Percentiles rank a stretch among this genome's conserved stretches.
Evolutionary conservation across 78 protist genomes (phyloP).

Genomic region (Diacronema lutheri): DNA sequence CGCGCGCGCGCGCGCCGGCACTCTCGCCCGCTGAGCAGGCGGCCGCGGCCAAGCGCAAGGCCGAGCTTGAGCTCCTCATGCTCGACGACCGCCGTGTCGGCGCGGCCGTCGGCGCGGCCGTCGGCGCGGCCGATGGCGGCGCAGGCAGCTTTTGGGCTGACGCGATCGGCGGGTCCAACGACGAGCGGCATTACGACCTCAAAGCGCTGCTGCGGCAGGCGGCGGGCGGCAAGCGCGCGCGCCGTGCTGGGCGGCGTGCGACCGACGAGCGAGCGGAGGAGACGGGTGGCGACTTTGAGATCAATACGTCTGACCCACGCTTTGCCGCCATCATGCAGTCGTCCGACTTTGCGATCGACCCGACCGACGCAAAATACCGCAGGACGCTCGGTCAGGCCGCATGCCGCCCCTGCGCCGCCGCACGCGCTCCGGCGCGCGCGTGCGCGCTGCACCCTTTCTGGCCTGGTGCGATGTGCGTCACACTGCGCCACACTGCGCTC

Average conservation of each 20-base stretch:
- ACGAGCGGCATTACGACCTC: not conserved
- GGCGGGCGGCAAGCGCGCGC: slow-evolving; percentile 15
- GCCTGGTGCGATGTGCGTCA: too few species aligned
- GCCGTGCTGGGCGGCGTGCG: not conserved
- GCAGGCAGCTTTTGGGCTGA: not conserved
- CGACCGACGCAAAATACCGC: slow-evolving; percentile 60
- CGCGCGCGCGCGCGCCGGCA: too few species aligned
- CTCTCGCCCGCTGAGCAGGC: too few species aligned
- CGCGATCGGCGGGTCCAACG: too few species aligned
- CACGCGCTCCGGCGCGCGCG: too few species aligned
- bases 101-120: too few species aligned
- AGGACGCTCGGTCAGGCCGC: slow-evolving; percentile 7
- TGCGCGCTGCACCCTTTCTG: too few species aligned
- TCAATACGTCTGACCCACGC: slow-evolving; percentile 52
- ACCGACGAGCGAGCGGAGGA: too few species aligned
- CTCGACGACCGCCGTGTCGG: slow-evolving; percentile 45
- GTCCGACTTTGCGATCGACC: slow-evolving; percentile 59
- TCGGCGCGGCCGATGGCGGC: slow-evolving; percentile 24
- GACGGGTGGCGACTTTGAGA: slow-evolving; percentile 5
- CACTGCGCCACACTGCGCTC: too few species aligned
- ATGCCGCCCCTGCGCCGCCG: too few species aligned
- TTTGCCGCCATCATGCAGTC: slow-evolving; percentile 12
- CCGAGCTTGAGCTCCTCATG: slow-evolving; percentile 59
- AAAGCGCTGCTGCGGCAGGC: not conserved
- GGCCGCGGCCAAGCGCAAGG: not conserved